Conservation (phyloP, 2,329 filamentous ascomycete species). For the Verticillium isaacii region DNA sequence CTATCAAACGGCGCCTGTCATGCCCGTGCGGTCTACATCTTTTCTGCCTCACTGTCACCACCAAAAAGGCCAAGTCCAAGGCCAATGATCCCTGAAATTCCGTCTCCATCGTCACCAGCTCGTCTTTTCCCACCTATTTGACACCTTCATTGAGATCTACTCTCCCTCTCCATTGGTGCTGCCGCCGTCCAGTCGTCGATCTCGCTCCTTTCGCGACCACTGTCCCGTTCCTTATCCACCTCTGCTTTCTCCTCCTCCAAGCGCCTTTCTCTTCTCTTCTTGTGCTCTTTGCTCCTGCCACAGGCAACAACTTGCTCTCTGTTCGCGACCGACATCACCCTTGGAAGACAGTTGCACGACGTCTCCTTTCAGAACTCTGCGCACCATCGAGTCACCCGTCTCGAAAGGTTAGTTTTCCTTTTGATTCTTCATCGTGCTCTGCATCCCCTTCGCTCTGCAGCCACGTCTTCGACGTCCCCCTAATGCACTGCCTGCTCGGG, state of each 20-base stretch:
- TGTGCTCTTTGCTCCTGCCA: neutral
- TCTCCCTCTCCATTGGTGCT: neutral
- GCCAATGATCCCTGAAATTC: neutral
- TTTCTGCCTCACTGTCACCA: neutral
- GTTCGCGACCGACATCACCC: neutral
- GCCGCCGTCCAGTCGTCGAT: neutral
- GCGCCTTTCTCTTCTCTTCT: neutral
- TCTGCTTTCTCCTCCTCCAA: neutral
- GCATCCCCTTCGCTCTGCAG: neutral
- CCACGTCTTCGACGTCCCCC: neutral
- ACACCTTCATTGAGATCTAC: neutral
- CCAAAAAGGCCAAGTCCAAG: neutral
- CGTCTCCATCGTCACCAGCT: neutral
- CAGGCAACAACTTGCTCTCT: neutral
- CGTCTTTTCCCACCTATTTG: neutral
- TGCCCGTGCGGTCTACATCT: neutral
- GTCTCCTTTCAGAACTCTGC: neutral
- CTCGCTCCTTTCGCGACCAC: neutral
- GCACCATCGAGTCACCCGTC: neutral
- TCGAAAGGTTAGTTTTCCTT: neutral
- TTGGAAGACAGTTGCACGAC: neutral
- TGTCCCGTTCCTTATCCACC: neutral
- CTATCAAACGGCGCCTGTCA: neutral
- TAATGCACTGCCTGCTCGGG: neutral
- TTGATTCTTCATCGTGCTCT: neutral